phyloP scores from a whole-genome alignment of 495 filamentous ascomycete species.

The Penicillium waksmanii region DNA sequence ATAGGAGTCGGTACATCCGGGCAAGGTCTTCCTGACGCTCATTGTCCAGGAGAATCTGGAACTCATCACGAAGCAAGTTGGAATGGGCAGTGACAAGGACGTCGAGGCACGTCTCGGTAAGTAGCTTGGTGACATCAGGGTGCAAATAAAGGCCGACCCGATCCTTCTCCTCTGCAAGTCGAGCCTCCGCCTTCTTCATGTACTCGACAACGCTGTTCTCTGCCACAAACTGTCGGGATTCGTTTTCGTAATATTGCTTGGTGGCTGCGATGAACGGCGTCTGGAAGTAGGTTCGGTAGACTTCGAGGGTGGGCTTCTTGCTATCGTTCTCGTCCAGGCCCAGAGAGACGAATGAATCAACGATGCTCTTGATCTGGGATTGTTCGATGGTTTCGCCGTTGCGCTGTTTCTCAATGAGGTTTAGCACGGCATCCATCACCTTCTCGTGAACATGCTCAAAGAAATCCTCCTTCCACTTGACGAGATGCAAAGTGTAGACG shows the following conservation, averaged over 20 bases:
- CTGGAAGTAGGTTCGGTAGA: conserved; percentile 92
- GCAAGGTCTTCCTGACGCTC: conserved; percentile 94
- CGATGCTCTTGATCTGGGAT: conserved; percentile 93
- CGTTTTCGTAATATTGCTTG: conserved; percentile 80
- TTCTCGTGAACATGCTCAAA: conserved; percentile 80
- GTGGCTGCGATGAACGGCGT: conserved; percentile 88
- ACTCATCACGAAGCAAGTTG: conserved; percentile 84
- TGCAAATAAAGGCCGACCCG: conserved; percentile 92
- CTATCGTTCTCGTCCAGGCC: conserved; percentile 93
- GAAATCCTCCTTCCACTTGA: conserved; percentile 90
- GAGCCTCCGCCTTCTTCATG: conserved; percentile 97
- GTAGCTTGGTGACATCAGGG: conserved; percentile 76
- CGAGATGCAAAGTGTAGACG: conserved; percentile 94
- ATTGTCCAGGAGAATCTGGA: conserved; percentile 92
- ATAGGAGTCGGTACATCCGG: conserved; percentile 92
- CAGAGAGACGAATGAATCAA: conserved; percentile 94
- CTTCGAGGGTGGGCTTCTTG: conserved; percentile 91
- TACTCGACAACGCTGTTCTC: conserved; percentile 99
- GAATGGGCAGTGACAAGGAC: conserved; percentile 90
- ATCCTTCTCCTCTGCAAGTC: conserved; percentile 92
- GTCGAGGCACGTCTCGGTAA: conserved; percentile 86
- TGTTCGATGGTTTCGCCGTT: conserved; percentile 99
- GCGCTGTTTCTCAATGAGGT: conserved; percentile 94
- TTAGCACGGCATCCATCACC: conserved; percentile 94
- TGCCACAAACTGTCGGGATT: conserved; percentile 90